Evolutionary conservation across 2,329 filamentous ascomycete species (phyloP), one percentile per base, ranked within the genome.

Genomic region (Nothomitra cinnamomea): DNA sequence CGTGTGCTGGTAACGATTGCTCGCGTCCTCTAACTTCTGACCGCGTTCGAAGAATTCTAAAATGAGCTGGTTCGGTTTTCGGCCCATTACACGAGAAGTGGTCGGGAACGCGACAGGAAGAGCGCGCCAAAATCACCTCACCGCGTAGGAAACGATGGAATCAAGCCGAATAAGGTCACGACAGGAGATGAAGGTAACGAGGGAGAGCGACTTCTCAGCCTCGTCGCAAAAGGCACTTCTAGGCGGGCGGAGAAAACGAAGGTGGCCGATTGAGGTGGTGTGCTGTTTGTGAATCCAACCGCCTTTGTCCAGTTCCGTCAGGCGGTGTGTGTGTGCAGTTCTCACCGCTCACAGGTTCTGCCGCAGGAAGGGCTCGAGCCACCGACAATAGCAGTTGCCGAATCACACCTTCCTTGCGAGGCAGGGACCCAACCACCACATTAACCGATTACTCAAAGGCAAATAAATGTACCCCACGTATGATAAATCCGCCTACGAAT

Each of bases 1-100:
- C 12, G 85, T 92, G 64, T 95, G 87, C 61, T 87, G 82, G 64
- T 95, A 95, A 55, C 89, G 80, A 67, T 94, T 95, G 71, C 86
- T 92, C 58, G 85, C 83, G 69, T 95, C 87, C 64, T 83, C 80
- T 61, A 95, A 77, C 70, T 95, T 95, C 40, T 80, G 78, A 8
- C 89, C 89, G 60, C 88, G 80, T 66, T 86, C 80, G 67, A 95
- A 95, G 72, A 87, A 92, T 69, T 90, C 81, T 66, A 86, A 76
- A 66, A 95, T 89, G 60, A 94, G 74, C 61, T 81, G 80, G 68
- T 92, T 90, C 59, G 86, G 87, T 69, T 83, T 83, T 64, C 87
- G 79, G 65, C 87, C 87, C 87, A 90, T 90, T 38, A 53, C 52
- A 49, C 25, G 21, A 25, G 28, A 28, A 15, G 28, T 35, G 40